A percentile compares a stretch with the other conserved stretches of the same genome.
Evolutionary conservation across 441 rosid genomes (phyloP).

Genomic region (Aquilaria agallochum): DNA sequence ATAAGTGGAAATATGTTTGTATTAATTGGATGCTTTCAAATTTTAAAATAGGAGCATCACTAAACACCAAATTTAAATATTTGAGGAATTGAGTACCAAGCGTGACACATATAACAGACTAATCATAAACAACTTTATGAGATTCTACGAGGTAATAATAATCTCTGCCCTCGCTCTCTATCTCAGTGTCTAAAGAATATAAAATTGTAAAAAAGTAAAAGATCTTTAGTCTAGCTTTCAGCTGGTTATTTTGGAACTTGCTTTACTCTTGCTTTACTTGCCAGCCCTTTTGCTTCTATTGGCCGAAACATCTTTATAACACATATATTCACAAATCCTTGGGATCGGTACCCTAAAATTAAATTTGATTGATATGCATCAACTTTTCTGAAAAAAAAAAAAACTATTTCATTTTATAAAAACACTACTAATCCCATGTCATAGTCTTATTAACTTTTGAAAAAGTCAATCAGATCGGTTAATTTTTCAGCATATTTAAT

Average conservation of each 20-base stretch:
- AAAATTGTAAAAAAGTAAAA: conserved; percentile 13
- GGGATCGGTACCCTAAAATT: conserved; percentile 13
- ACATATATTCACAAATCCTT: conserved; percentile 9
- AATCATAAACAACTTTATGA: conserved; percentile 22
- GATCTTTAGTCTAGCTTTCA: conserved; percentile 10
- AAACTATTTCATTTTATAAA: not conserved
- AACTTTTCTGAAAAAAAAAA: conserved; percentile 14
- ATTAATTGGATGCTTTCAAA: conserved; percentile 2
- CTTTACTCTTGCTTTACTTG: conserved; percentile 15
- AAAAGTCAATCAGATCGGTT: too few relatives aligned
- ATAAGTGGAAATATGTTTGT: not conserved
- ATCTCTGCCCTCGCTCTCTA: not conserved
- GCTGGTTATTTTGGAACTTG: conserved; percentile 5
- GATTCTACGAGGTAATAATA: conserved; percentile 18
- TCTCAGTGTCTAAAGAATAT: conserved; percentile 11
- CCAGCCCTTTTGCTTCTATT: conserved; percentile 9
- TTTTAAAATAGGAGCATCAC: not conserved
- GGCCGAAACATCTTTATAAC: conserved; percentile 9
- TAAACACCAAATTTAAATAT: too few relatives aligned
- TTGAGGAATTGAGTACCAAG: not conserved
- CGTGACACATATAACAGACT: conserved; percentile 13
- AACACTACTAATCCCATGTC: too few relatives aligned
- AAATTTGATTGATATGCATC: conserved; percentile 5
- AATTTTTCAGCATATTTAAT: too few relatives aligned
- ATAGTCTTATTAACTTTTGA: too few relatives aligned